These are phyloP conservation scores for Cystoderma amianthinum DNA, from an alignment of 768 basidiomycete genomes.

Conservation along the genomic window DNA sequence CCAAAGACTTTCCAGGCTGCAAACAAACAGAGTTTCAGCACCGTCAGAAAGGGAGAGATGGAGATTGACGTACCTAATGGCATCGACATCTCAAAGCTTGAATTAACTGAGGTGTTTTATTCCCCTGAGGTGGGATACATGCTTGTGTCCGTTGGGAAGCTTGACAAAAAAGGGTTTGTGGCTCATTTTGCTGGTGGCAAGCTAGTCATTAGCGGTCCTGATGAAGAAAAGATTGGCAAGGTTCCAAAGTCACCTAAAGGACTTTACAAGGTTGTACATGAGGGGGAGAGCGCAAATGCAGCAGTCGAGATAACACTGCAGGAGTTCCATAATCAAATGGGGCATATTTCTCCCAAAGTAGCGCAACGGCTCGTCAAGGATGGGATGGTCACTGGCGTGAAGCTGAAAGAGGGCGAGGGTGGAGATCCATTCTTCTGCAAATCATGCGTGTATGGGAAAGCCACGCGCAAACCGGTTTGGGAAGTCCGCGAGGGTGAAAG, in stretches of 20 bases:
- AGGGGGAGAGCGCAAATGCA: background rate
- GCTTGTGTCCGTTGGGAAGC: too few species aligned
- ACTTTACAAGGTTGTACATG: background rate
- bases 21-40: background rate
- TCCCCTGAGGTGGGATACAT: background rate
- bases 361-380: background rate
- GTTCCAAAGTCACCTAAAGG: background rate
- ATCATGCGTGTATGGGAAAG: background rate
- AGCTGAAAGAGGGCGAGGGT: background rate
- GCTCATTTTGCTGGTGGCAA: background rate
- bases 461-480: background rate
- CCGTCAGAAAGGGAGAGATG: background rate
- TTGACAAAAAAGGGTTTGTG: background rate
- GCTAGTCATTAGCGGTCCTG: background rate
- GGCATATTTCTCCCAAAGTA: background rate
- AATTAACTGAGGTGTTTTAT: background rate
- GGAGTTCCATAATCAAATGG: background rate
- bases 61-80: background rate
- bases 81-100: background rate
- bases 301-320: background rate
- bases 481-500: background rate
- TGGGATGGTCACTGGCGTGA: background rate
- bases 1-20: background rate
- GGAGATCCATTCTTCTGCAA: background rate
- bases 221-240: background rate